phyloP scores from a whole-genome alignment of 768 basidiomycete genomes.

The Bullera alba region DNA sequence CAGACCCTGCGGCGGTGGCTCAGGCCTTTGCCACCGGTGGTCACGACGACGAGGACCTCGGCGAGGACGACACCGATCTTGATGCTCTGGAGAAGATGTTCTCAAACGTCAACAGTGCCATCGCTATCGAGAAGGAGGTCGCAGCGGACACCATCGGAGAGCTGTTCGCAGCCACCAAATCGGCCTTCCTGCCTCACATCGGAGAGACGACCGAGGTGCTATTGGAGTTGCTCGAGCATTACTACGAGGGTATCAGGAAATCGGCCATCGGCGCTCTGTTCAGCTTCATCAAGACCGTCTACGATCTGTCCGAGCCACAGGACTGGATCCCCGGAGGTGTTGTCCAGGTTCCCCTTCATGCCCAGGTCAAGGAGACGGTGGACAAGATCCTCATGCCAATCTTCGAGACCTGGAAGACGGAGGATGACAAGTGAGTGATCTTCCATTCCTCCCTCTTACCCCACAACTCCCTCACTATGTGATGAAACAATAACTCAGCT shows the following conservation, averaged over 20 bases:
- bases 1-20: conserved; percentile 34
- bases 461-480: conserved; percentile 11
- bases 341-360: conserved; percentile 49
- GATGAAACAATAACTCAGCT: conserved; percentile 65
- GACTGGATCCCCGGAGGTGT: conserved; percentile 74
- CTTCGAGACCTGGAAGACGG: conserved; percentile 81
- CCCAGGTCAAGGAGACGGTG: conserved; percentile 70
- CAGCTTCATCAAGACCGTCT: conserved; percentile 81
- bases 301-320: conserved; percentile 72
- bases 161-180: conserved; percentile 71
- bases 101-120: conserved; percentile 86
- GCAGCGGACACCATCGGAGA: conserved; percentile 93
- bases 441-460: not conserved
- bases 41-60: conserved; percentile 54
- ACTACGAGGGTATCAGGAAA: conserved; percentile 97
- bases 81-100: conserved; percentile 50
- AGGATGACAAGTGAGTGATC: conserved; percentile 86
- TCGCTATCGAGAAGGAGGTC: conserved; percentile 98
- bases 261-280: conserved; percentile 79
- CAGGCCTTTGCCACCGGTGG: conserved; percentile 59
- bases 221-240: conserved; percentile 71
- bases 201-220: conserved; percentile 69
- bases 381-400: conserved; percentile 65
- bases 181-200: conserved; percentile 83
- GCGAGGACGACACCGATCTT: conserved; percentile 67